A percentile compares a stretch with the other conserved stretches of the same genome.
Evolutionary conservation across 805 yeast species (phyloP).

Genomic region (Kuraishia ogatae): DNA sequence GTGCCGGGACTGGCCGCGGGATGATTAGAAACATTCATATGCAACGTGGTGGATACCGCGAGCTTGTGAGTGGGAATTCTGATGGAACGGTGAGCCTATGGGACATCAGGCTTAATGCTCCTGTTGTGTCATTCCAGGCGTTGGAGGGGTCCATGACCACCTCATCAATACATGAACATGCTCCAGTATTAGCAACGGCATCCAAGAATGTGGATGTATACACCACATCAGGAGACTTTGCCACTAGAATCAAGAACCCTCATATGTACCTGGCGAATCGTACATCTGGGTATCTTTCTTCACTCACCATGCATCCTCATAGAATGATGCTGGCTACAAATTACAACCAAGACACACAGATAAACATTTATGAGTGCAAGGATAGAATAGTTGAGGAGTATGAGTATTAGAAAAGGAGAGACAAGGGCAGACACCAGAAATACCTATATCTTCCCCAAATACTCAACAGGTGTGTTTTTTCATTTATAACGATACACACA

Average conservation of each 20-base stretch:
- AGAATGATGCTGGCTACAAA: conserved; percentile 87
- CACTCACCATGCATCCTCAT: conserved; percentile 83
- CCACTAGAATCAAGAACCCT: conserved; percentile 52
- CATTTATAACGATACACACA: too few relatives aligned
- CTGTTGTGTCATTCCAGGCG: conserved; percentile 60
- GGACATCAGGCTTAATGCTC: conserved; percentile 76
- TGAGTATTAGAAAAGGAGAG: background rate
- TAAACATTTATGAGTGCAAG: conserved; percentile 52
- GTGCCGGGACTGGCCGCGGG: conserved; percentile 10
- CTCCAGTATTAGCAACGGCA: conserved; percentile 88
- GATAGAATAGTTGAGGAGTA: conserved; percentile 17
- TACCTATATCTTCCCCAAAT: too few relatives aligned
- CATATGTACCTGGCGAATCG: conserved; percentile 36
- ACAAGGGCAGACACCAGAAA: too few relatives aligned
- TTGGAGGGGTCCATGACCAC: conserved; percentile 46
- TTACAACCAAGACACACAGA: conserved; percentile 67
- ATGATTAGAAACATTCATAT: conserved; percentile 76
- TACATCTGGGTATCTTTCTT: conserved; percentile 48
- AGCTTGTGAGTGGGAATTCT: conserved; percentile 72
- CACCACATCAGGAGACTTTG: conserved; percentile 75
- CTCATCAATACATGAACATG: conserved; percentile 89
- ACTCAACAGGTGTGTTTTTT: too few relatives aligned
- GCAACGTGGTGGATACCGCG: conserved; percentile 96
- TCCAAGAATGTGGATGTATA: conserved; percentile 71
- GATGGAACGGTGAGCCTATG: conserved; percentile 82